Evolutionary conservation across 1,139 yeast species (phyloP).

Genomic region (Hansenula lynferdii): DNA sequence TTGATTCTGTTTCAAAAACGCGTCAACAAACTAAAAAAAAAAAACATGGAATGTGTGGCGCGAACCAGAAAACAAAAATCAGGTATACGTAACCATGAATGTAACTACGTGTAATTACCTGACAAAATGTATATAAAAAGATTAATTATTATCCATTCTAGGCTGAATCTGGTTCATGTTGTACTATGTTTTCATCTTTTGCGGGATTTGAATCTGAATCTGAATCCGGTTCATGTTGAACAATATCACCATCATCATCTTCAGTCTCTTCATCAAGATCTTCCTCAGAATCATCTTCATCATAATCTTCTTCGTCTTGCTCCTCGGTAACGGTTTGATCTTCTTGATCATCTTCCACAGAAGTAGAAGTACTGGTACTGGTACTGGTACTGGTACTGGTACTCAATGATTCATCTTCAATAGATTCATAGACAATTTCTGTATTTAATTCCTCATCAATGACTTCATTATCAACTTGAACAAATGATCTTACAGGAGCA

Average conservation of each 20-base stretch:
- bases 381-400: background rate
- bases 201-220: background rate
- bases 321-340: constrained; percentile 5
- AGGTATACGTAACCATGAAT: background rate
- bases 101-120: no score
- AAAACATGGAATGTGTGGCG: constrained; percentile 1
- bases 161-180: constrained; percentile 6
- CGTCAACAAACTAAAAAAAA: background rate
- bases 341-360: background rate
- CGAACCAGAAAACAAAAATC: background rate
- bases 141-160: background rate
- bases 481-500: background rate
- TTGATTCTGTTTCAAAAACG: background rate
- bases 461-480: background rate
- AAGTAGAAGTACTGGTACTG: no score
- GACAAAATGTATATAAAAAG: background rate
- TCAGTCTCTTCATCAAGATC: background rate
- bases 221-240: constrained; percentile 2
- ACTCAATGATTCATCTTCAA: background rate
- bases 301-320: constrained; percentile 2
- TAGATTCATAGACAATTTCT: no score
- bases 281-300: constrained; percentile 1
- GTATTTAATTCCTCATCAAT: background rate
- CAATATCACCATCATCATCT: background rate
- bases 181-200: no score